Evolutionary conservation across 139 green algal genomes (phyloP).

Genomic region (Tetratostichococcus sp.): DNA sequence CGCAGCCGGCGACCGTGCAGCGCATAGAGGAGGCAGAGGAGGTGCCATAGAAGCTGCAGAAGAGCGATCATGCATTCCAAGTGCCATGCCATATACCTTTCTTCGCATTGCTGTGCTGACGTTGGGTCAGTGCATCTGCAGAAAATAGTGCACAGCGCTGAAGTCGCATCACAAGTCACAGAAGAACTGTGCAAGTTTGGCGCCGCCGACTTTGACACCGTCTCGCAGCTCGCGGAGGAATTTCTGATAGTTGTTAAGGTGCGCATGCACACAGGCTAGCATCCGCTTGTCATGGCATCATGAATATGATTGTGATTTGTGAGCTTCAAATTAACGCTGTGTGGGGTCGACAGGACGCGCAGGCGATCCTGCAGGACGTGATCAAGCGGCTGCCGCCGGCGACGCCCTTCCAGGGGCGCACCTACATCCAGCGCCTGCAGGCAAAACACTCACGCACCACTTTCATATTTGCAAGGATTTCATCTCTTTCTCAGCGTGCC

Average conservation of each 20-base stretch:
- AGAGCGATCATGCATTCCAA: too few species aligned
- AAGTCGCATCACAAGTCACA: not conserved
- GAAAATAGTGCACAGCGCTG: not conserved
- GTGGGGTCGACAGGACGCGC: not conserved
- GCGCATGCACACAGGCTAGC: not conserved
- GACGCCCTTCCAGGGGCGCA: not conserved
- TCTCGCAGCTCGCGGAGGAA: not conserved
- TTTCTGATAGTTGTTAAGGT: slow-evolving; percentile 1
- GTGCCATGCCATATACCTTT: too few species aligned
- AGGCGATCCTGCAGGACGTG: not conserved
- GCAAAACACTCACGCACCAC: too few species aligned
- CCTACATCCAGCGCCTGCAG: not conserved
- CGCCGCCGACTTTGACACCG: not conserved
- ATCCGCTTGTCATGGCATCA: not conserved
- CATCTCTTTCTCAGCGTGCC: too few species aligned
- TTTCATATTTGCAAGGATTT: too few species aligned
- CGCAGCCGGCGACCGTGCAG: not conserved
- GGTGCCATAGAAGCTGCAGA: not conserved
- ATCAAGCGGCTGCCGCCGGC: not conserved
- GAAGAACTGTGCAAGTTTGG: slow-evolving; percentile 8
- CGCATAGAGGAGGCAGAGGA: not conserved
- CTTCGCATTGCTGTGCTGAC: too few species aligned
- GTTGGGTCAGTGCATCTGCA: too few species aligned
- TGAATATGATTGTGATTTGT: too few species aligned
- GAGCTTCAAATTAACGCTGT: too few species aligned